Conservation (phyloP, 371 early-diverging fungal genomes). For the Catenaria anguillulae region DNA sequence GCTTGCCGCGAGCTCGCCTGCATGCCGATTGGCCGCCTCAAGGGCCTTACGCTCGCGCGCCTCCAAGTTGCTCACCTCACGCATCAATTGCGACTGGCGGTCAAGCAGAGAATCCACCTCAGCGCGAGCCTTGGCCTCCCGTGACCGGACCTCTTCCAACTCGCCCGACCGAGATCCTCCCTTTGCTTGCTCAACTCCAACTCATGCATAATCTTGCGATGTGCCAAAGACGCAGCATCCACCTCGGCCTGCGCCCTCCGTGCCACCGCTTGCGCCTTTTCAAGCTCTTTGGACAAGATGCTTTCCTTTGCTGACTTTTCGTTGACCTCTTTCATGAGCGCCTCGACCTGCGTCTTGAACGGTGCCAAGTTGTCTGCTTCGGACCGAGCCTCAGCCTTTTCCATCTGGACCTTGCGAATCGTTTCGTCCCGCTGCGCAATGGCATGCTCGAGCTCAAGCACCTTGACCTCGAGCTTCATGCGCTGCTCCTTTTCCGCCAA, state of each 20-base stretch:
- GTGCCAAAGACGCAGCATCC: conserved; percentile 15
- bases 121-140: not conserved
- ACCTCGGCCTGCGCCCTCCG: conserved; percentile 16
- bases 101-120: not conserved
- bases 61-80: conserved; percentile 16
- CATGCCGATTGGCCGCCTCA: conserved; percentile 11
- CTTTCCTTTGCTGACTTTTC: conserved; percentile 17
- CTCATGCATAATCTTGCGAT: conserved; percentile 18
- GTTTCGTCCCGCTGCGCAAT: conserved; percentile 19
- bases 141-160: not conserved
- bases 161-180: not conserved
- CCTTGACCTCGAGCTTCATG: conserved; percentile 22
- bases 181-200: conserved; percentile 6
- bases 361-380: conserved; percentile 16
- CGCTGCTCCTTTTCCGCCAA: conserved; percentile 19
- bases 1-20: conserved; percentile 10
- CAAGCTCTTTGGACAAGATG: conserved; percentile 20
- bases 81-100: conserved; percentile 9
- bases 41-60: conserved; percentile 17
- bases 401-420: conserved; percentile 10
- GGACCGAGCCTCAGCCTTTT: conserved; percentile 10
- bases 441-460: conserved; percentile 21
- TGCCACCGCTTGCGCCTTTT: conserved; percentile 16
- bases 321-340: conserved; percentile 17
- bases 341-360: conserved; percentile 11